Conservation (phyloP, 202 grass and related monocot genomes). For the Hordeum pubiflorum region DNA sequence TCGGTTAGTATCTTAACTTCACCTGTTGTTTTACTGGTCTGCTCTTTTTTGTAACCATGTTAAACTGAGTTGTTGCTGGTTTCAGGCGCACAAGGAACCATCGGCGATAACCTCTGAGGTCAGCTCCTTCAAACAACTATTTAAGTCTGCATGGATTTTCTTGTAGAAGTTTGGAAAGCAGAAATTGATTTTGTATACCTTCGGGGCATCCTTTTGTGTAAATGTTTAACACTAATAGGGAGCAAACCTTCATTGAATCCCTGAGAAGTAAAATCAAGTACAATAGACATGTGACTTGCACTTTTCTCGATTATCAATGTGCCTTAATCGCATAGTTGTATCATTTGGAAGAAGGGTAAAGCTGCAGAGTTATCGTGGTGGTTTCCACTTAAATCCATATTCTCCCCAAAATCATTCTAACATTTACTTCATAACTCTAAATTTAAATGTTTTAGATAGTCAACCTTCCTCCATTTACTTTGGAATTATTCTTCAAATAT, state of each 20-base stretch:
- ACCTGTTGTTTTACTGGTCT: neutral
- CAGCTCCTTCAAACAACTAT: conserved; percentile 12
- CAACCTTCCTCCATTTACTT: neutral
- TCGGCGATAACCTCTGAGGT: conserved; percentile 51
- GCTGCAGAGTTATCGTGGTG: neutral
- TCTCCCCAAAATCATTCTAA: neutral
- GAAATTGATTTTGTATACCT: neutral
- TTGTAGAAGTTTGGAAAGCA: neutral
- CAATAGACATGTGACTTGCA: neutral
- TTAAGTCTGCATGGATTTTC: neutral
- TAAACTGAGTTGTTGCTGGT: conserved; percentile 10
- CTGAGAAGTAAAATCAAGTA: neutral
- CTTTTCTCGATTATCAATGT: neutral
- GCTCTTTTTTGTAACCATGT: neutral
- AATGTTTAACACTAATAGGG: neutral
- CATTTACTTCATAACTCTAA: neutral
- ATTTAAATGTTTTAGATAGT: neutral
- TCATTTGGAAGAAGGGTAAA: neutral
- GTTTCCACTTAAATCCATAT: neutral
- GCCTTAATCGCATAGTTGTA: neutral
- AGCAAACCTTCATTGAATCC: conserved; percentile 4
- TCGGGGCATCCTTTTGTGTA: neutral
- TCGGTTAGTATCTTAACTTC: conserved; percentile 28
- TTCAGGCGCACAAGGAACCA: conserved; percentile 35
- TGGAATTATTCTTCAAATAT: neutral